A percentile compares a stretch with the other conserved stretches of the same genome.
Conservation (phyloP, 352 stramenopile genomes). For the Aphanomyces cochlioides region DNA sequence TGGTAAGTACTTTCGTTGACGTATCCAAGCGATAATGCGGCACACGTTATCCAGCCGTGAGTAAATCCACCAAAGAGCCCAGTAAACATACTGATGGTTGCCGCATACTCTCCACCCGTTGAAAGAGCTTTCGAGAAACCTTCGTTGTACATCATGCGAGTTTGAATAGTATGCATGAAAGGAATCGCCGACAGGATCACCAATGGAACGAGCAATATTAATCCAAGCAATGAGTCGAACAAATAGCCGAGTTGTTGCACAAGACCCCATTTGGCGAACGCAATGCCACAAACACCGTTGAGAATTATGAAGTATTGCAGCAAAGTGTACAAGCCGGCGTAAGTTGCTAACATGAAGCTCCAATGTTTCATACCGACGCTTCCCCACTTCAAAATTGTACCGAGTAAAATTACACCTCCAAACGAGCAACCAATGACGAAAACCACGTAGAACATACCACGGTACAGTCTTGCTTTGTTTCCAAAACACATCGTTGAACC, state of each 20-base stretch:
- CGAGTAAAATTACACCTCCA: slow-evolving; percentile 53
- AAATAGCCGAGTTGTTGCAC: slow-evolving; percentile 78
- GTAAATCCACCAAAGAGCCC: slow-evolving; percentile 65
- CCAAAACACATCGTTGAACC: slow-evolving; percentile 36
- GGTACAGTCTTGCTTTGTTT: slow-evolving; percentile 59
- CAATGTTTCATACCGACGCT: slow-evolving; percentile 53
- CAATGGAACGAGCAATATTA: slow-evolving; percentile 71
- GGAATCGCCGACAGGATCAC: slow-evolving; percentile 74
- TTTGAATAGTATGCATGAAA: slow-evolving; percentile 87
- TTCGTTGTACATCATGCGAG: slow-evolving; percentile 89
- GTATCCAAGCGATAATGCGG: slow-evolving; percentile 78
- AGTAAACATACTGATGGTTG: slow-evolving; percentile 71
- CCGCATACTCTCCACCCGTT: slow-evolving; percentile 75
- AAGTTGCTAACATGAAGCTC: slow-evolving; percentile 62
- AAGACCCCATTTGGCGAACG: slow-evolving; percentile 60
- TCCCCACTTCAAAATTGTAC: slow-evolving; percentile 56
- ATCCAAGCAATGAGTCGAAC: slow-evolving; percentile 79
- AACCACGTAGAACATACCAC: slow-evolving; percentile 64
- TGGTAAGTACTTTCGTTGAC: slow-evolving; percentile 67
- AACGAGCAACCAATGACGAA: slow-evolving; percentile 60
- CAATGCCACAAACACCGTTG: slow-evolving; percentile 60
- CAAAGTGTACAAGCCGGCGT: slow-evolving; percentile 68
- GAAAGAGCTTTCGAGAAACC: slow-evolving; percentile 80
- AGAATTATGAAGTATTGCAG: slow-evolving; percentile 73
- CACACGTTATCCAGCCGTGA: slow-evolving; percentile 75